phyloP scores from a whole-genome alignment of 495 filamentous ascomycete genomes.

The Pseudoneurospora amorphoporcata region DNA sequence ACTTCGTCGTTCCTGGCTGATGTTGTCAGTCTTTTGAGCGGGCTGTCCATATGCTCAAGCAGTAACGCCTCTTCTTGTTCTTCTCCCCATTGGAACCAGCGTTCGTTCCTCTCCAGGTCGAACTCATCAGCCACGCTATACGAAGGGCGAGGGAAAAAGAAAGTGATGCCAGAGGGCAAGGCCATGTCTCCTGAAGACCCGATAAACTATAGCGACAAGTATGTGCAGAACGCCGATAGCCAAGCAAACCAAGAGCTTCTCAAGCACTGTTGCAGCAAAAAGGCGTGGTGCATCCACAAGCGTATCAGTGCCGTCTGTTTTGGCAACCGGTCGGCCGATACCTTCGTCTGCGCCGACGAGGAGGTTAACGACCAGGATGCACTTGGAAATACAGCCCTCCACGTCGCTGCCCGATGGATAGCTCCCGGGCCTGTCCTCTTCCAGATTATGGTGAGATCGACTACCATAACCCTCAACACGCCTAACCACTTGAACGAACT shows the following conservation, averaged over 20 bases:
- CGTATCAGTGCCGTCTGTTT: conserved; percentile 6
- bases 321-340: conserved; percentile 1
- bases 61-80: not conserved
- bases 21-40: conserved; percentile 4
- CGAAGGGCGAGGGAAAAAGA: not conserved
- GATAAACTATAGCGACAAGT: not conserved
- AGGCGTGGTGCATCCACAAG: conserved; percentile 8
- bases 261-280: conserved; percentile 6
- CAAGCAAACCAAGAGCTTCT: conserved; percentile 9
- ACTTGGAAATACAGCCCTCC: conserved; percentile 8
- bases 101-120: not conserved
- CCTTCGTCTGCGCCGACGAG: conserved; percentile 3
- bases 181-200: not conserved
- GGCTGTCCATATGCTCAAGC: conserved; percentile 8
- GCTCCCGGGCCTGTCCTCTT: conserved; percentile 6
- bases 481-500: conserved; percentile 8
- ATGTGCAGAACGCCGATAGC: not conserved
- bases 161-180: not conserved
- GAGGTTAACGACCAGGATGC: conserved; percentile 6
- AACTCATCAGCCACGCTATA: not conserved
- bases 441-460: not conserved
- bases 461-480: not conserved
- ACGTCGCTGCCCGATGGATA: conserved; percentile 9
- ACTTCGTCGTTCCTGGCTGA: conserved; percentile 11
- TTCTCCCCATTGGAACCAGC: not conserved